These are phyloP conservation scores for Candida boidinii DNA, from an alignment of 805 yeast species.

Conservation along the genomic window DNA sequence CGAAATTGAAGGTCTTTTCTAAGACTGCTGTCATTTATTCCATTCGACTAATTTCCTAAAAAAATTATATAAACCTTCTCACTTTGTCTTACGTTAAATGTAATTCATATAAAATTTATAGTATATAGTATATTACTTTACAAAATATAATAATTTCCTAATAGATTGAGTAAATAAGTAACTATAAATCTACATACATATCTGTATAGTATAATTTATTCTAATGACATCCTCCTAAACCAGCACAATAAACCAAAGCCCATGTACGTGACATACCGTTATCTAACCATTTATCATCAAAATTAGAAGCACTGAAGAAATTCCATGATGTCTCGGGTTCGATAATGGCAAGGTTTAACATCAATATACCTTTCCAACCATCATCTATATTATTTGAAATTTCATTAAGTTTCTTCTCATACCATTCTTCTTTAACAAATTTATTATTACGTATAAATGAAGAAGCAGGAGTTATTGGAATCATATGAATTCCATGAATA, in stretches of 20 bases:
- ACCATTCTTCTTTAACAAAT: constrained; percentile 41
- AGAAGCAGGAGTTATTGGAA: constrained; percentile 60
- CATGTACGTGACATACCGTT: constrained; percentile 58
- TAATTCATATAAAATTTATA: not conserved
- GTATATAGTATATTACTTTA: not conserved
- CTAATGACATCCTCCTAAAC: constrained; percentile 23
- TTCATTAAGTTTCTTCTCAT: constrained; percentile 17
- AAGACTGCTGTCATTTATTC: constrained; percentile 6
- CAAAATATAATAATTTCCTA: not conserved
- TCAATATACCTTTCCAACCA: constrained; percentile 57
- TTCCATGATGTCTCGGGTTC: constrained; percentile 33
- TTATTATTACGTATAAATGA: constrained; percentile 43
- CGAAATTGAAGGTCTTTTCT: constrained; percentile 88
- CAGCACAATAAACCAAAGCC: constrained; percentile 54
- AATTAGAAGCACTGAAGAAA: constrained; percentile 29
- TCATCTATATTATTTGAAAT: constrained; percentile 35
- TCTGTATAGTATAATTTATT: no score
- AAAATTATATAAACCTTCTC: constrained; percentile 1
- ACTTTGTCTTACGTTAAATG: no score
- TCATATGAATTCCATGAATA: constrained; percentile 74
- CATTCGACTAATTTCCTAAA: not conserved
- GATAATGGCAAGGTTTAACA: constrained; percentile 34
- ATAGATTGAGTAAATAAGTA: no score
- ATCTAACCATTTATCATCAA: constrained; percentile 36
- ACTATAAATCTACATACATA: no score